Percentiles rank a stretch among this genome's conserved stretches.
Conservation (phyloP, 2,329 filamentous ascomycete species). For the Coniochaeta sp. region DNA sequence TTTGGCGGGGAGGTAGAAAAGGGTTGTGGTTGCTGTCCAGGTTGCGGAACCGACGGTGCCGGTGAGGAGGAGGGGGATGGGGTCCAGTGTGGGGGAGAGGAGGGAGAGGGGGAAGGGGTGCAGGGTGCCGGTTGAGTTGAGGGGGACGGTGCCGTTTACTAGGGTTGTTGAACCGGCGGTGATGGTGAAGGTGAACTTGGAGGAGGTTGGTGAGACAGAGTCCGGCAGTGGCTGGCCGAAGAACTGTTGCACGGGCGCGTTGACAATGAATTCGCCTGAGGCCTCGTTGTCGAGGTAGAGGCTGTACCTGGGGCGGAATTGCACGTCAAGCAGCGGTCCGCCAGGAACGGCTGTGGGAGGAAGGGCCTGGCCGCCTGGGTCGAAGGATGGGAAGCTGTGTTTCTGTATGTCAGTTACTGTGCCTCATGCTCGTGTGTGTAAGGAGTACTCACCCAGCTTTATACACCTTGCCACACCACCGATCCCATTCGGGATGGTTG, state of each 20-base stretch:
- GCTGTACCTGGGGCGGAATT: slow-evolving; percentile 37
- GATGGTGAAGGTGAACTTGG: slow-evolving; percentile 29
- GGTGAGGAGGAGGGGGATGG: slow-evolving; percentile 31
- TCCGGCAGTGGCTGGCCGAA: slow-evolving; percentile 29
- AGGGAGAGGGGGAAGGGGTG: slow-evolving; percentile 28
- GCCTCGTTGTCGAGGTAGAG: slow-evolving; percentile 36
- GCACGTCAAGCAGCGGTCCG: slow-evolving; percentile 31
- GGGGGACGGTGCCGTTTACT: slow-evolving; percentile 19
- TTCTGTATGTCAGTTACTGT: background rate
- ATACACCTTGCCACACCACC: slow-evolving; percentile 43
- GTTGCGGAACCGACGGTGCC: slow-evolving; percentile 23
- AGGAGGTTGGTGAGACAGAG: too few species aligned
- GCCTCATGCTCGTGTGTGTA: too few species aligned
- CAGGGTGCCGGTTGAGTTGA: slow-evolving; percentile 26
- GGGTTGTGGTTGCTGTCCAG: slow-evolving; percentile 27
- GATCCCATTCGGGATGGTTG: slow-evolving; percentile 32
- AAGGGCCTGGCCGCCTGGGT: slow-evolving; percentile 35
- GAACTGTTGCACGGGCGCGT: slow-evolving; percentile 32
- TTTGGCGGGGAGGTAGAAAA: slow-evolving; percentile 37
- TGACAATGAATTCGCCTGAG: slow-evolving; percentile 34
- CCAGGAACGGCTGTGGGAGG: slow-evolving; percentile 23
- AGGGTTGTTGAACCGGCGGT: slow-evolving; percentile 21
- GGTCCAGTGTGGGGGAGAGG: slow-evolving; percentile 25
- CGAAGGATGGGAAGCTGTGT: slow-evolving; percentile 29
- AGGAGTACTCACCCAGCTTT: slow-evolving; percentile 24